Evolutionary conservation across 129 eudicot genomes (phyloP).

Genomic region (Escallonia rubra): DNA sequence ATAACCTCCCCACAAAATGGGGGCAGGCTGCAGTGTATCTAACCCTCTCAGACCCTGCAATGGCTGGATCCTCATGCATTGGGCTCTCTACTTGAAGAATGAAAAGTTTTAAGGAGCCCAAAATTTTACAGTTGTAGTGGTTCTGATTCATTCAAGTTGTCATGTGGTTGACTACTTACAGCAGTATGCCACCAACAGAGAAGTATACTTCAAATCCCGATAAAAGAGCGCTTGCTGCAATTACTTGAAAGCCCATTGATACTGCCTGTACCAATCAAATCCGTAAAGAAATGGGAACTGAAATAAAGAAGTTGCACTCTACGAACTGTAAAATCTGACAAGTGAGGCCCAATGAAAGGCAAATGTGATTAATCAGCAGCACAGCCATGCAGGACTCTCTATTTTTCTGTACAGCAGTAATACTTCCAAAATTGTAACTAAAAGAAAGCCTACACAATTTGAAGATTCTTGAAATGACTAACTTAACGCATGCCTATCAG

Average conservation of each 20-base stretch:
- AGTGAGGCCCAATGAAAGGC: slow-evolving; percentile 2
- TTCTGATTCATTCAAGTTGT: slow-evolving; percentile 9
- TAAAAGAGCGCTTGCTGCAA: slow-evolving; percentile 46
- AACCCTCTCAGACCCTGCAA: too few species aligned
- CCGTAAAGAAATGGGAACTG: background rate
- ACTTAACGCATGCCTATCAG: background rate
- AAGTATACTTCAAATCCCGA: slow-evolving; percentile 52
- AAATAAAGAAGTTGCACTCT: too few species aligned
- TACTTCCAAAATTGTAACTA: too few species aligned
- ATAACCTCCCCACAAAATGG: too few species aligned
- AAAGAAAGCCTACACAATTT: too few species aligned
- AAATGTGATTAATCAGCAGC: slow-evolving; percentile 6
- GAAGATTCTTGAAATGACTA: too few species aligned
- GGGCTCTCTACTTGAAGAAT: too few species aligned
- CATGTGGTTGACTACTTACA: slow-evolving; percentile 53
- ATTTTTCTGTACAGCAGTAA: too few species aligned
- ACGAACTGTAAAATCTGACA: background rate
- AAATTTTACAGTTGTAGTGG: background rate
- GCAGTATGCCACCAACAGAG: slow-evolving; percentile 77
- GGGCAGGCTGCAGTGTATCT: too few species aligned
- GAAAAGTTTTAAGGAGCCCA: too few species aligned
- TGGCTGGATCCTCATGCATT: too few species aligned
- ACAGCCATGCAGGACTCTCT: background rate
- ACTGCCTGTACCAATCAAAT: slow-evolving; percentile 51
- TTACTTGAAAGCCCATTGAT: slow-evolving; percentile 65